Base-by-base conservation (phyloP, 1,284 basidiomycete genomes). In the Phlebopus sp. region DNA sequence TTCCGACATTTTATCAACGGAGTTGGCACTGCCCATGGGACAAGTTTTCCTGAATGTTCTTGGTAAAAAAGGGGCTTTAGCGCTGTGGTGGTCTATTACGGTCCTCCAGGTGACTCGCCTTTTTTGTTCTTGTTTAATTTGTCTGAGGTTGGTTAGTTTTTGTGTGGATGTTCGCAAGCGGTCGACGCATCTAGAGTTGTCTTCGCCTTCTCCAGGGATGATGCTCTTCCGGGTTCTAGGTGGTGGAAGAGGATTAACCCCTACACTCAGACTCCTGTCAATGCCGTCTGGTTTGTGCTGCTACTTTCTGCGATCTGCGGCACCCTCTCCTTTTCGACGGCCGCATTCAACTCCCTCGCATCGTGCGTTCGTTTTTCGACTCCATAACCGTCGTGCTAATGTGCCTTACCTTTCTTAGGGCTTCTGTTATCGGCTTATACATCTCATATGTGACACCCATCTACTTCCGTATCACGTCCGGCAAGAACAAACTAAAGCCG, bases 261-360 rank as follows among this genome's bases (percentile, higher is more conserved):
- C 10, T 54, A 63, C 42, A 83, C 79, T 10, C 74, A 75, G 51
- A 85, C 82, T 3, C 84, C 83, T 0, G 81, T 84, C 15, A 77
- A 83, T 52, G 82, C 81, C 1, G 82, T 83, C 5, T 84, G 84
- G 83, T 71, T 86, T 41, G 82, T 83, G n/a, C 78, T 84, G 62
- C 60, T 68, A 15, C 57, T 71, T 42, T 69, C 83, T 9, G 77
- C 69, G 3, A 60, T 82, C 18, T 79, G 78, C 47, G 81, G 83
- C 5, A 55, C 82, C 5, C 64, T 86, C 1, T 81, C 81, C 3
- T 85, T 86, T 59, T 83, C 81, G 8, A 69, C 58, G 36, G 68
- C 80, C 0, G 82, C 82, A 8, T 62, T 85, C 25, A 69, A 75
- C 8, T 83, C 82, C 23, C 71, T 84, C 23, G 79, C 81, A 4